Base-by-base conservation (phyloP, 2,329 filamentous ascomycete genomes). In the Orbilia oligospora region DNA sequence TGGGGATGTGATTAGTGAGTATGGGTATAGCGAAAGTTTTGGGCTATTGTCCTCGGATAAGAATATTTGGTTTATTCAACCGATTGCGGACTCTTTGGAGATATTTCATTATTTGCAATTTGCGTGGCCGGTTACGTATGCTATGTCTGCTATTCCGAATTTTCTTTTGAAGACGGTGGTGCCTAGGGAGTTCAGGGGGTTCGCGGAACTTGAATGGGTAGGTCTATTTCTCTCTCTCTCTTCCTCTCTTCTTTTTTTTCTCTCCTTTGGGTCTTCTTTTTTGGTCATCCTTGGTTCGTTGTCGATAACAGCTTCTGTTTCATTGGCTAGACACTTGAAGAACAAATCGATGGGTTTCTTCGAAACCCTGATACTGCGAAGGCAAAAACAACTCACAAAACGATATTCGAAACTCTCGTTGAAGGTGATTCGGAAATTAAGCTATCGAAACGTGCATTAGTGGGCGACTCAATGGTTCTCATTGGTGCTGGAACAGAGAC, bases 1-100 rank as follows among this genome's bases (percentile, higher is more conserved):
- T 1, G 53, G 41, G 0, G 66, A 70, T 36, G 41, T 70, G 10
- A 64, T 71, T n/a, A 71, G 55, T 30, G 67, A 71, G 46, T 71
- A 71, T 36, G 55, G 38, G n/a, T 51, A 64, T 12, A 64, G 67
- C 14, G 66, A 70, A 38, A 49, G 30, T 8, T 58, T 58, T 30
- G 36, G 44, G 3, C 9, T 44, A 1, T 46, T 70, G 20, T 12
- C 22, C 16, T 53, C 38, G 2, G 53, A 49, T 61, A 61, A 44
- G 51, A 46, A 61, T 49, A 27, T 48, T 27, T 48, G 22, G 27
- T 46, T 22, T 56, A 30, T 53, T 44, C 64, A 68, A 18, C 48
- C 33, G 16, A 49, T 53, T 61, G 22, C 41, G 22, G 66, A 33
- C 38, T 61, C 55, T 20, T 14, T 61, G 55, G 55, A 22, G n/a